Evolutionary conservation across 805 yeast species (phyloP), one percentile per base, ranked within the genome.

Genomic region (Saturnispora sekii): DNA sequence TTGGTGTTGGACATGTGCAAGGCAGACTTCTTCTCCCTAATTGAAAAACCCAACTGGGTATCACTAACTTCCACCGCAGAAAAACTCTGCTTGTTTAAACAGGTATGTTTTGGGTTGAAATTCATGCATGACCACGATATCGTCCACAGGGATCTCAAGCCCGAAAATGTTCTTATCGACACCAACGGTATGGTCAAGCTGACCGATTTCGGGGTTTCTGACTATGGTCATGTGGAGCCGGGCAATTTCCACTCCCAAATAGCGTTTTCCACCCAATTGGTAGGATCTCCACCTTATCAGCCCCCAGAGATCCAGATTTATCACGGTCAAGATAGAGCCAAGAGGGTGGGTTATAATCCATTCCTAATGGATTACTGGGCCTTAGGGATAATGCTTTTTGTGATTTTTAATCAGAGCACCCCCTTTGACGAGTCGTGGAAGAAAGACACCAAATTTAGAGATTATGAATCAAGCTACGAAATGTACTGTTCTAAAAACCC

Each of bases 201-300:
- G 52, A 96, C 97, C 1, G 98, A 90, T 66, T 90, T 90, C 63
- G 98, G 98, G 43, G 93, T 90, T 51, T 76, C 84, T 38, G 84
- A 77, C 44, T 80, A 76, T 62, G 84, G 81, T 17, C 81, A 79
- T 58, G 73, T 65, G 44, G 68, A 63, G 18, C 77, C 77, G 0
- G 74, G 76, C 8, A 79, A 83, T 60, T 65, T 73, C 32, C 50
- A 61, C 0, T 68, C 77, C 11, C 66, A 66, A 5, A 46, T 74
- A 17, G 69, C 65, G 40, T 35, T 54, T 41, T 54, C 60, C 35
- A 69, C 73, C 28, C 69, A 79, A 5, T 74, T 76, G 59, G 88
- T 84, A 44, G 95, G 95, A 2, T 81, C 90, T 0, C 86, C 94
- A 3, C 94, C 94, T 2, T 84, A 84, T 61, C 75, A 83, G 4